Evolutionary conservation across 2,329 filamentous ascomycete species (phyloP).

Genomic region (Aspergillus phoenicis): DNA sequence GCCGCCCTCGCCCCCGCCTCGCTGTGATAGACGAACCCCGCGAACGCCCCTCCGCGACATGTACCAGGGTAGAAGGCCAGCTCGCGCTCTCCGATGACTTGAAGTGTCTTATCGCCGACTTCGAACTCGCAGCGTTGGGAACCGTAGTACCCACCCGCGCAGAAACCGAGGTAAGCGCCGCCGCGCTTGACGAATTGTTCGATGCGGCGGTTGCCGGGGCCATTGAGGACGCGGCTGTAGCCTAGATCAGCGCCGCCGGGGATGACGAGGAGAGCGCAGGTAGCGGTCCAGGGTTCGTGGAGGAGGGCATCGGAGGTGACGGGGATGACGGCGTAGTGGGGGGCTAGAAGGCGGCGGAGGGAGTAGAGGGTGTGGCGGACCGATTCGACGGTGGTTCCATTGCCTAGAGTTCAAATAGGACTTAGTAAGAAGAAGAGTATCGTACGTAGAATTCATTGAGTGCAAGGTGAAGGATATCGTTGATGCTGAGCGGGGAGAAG

Average conservation of each 20-base stretch:
- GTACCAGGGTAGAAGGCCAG: conserved; percentile 84
- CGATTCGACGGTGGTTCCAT: conserved; percentile 83
- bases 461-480: neutral
- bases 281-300: conserved; percentile 86
- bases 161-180: conserved; percentile 86
- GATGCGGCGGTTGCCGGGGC: conserved; percentile 82
- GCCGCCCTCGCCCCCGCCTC: conserved; percentile 80
- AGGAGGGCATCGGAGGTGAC: conserved; percentile 76
- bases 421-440: too few relatives aligned
- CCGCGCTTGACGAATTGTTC: conserved; percentile 81
- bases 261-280: conserved; percentile 86
- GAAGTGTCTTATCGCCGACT: conserved; percentile 75
- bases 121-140: conserved; percentile 85
- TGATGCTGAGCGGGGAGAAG: conserved; percentile 21
- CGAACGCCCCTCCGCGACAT: conserved; percentile 83
- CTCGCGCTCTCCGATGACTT: conserved; percentile 83
- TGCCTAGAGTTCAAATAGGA: conserved; percentile 56
- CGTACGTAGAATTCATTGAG: neutral
- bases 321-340: conserved; percentile 90
- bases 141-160: conserved; percentile 93
- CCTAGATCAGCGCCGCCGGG: conserved; percentile 92
- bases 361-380: conserved; percentile 87
- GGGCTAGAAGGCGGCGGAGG: conserved; percentile 79
- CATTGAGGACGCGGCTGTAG: conserved; percentile 86
- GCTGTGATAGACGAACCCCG: conserved; percentile 86